Evolutionary conservation across 192 early-diverging fungal species (phyloP).

Genomic region (Podila verticillata): DNA sequence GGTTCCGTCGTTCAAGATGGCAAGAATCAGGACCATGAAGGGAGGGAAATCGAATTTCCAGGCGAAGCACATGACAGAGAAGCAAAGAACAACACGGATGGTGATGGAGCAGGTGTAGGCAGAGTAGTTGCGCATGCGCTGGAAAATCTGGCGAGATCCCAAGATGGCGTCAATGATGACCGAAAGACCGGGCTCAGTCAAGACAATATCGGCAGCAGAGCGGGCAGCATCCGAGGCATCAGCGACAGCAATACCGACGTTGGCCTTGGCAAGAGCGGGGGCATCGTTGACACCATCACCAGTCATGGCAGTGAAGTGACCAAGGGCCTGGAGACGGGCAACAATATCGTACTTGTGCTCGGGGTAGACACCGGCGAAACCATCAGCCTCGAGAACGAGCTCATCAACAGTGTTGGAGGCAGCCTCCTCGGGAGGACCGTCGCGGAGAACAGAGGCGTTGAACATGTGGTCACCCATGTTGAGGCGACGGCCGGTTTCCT

Average conservation of each 20-base stretch:
- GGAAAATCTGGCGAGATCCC: slow-evolving; percentile 93
- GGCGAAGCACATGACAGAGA: slow-evolving; percentile 77
- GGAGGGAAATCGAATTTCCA: slow-evolving; percentile 87
- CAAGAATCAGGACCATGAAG: slow-evolving; percentile 87
- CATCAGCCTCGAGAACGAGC: slow-evolving; percentile 51
- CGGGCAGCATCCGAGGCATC: slow-evolving; percentile 82
- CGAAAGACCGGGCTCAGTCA: slow-evolving; percentile 81
- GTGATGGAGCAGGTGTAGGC: slow-evolving; percentile 93
- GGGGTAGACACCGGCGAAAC: slow-evolving; percentile 78
- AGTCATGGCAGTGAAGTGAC: slow-evolving; percentile 86
- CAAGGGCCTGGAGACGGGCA: slow-evolving; percentile 84
- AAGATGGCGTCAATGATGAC: slow-evolving; percentile 94
- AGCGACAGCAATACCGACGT: slow-evolving; percentile 84
- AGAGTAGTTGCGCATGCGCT: slow-evolving; percentile 93
- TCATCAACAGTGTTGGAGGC: slow-evolving; percentile 49
- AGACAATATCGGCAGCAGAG: slow-evolving; percentile 81
- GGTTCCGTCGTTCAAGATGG: slow-evolving; percentile 92
- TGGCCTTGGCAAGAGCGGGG: slow-evolving; percentile 79
- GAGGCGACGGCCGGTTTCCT: slow-evolving; percentile 70
- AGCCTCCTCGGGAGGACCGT: slow-evolving; percentile 66
- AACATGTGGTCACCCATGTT: slow-evolving; percentile 82
- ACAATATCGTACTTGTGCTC: slow-evolving; percentile 99
- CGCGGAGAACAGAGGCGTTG: slow-evolving; percentile 64
- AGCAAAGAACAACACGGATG: slow-evolving; percentile 79
- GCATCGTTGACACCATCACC: slow-evolving; percentile 91